Base-by-base conservation (phyloP, 768 basidiomycete species). In the Tephrocybe sp. region DNA sequence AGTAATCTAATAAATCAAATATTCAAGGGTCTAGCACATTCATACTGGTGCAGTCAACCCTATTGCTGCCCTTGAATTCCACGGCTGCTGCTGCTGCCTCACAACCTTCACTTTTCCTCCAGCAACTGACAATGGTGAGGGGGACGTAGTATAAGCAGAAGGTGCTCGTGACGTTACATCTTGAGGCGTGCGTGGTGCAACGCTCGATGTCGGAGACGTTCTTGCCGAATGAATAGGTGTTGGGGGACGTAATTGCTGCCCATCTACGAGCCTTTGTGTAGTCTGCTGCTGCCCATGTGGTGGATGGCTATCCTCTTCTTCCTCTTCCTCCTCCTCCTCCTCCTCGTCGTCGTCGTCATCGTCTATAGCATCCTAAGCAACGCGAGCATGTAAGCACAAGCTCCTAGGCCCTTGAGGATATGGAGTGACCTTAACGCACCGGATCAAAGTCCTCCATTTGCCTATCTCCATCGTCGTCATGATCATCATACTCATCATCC, bases 371-470 rank as follows among this genome's bases (percentile, higher is more conserved):
- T 82, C 82, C 81, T 83, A 55, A 19, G 48, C 45, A 59, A 47
- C 52, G 26, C 42, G 38, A 16, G 35, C 17, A 45, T 12, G 32
- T 59, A 11, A 49, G 54, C 26, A 31, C 30, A 47, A 44, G 45
- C 30, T 43, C 45, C 16, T 51, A 30, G n/a, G 42, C 34, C 9
- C 42, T 45, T 52, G 51, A 35, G 52, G 52, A 49, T 46, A 19
- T 12, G 49, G 54, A 53, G 45, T 51, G 42, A 52, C 55, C 52
- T 48, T 47, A 51, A 71, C 82, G 56, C 67, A 89, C 89, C 43
- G 84, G 83, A 71, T 91, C 89, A 69, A 92, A 92, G 63, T 91
- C 88, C 65, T 91, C 89, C 89, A 90, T 89, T 35, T 79, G 84
- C 56, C 85, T 77, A 64, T 89, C 89, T 53, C 76, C 82, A 31